Evolutionary conservation across 305 asterid species (phyloP).

Genomic region (Striga hermonthica): DNA sequence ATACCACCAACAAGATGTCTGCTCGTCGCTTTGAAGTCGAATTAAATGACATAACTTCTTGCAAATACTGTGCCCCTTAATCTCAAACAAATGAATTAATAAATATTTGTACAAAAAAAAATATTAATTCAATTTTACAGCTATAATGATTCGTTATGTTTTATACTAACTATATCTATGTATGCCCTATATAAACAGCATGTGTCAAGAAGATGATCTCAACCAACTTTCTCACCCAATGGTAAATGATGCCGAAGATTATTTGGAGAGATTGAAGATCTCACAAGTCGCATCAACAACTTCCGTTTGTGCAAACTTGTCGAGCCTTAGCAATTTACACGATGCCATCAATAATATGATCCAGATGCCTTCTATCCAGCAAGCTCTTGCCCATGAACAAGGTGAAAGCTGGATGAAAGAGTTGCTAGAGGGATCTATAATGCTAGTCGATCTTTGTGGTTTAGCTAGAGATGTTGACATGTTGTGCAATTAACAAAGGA

Average conservation of each 20-base stretch:
- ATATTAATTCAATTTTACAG: too few species aligned
- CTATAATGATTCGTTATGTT: too few species aligned
- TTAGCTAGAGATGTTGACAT: slow-evolving; percentile 27
- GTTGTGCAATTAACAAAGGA: slow-evolving; percentile 23
- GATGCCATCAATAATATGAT: slow-evolving; percentile 34
- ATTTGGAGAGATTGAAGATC: slow-evolving; percentile 23
- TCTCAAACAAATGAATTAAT: background rate
- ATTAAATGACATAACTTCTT: background rate
- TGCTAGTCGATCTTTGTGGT: slow-evolving; percentile 31
- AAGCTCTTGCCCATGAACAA: slow-evolving; percentile 23
- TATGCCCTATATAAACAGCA: background rate
- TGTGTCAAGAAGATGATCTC: background rate
- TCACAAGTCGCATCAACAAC: slow-evolving; percentile 31
- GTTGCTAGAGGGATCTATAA: slow-evolving; percentile 36
- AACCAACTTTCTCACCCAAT: slow-evolving; percentile 29
- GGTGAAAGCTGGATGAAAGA: slow-evolving; percentile 27
- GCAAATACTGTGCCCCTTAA: background rate
- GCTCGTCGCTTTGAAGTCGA: background rate
- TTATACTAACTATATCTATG: too few species aligned
- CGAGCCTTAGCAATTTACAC: slow-evolving; percentile 33
- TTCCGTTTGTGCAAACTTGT: slow-evolving; percentile 28
- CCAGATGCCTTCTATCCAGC: slow-evolving; percentile 34
- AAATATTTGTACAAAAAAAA: background rate
- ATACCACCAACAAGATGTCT: too few species aligned
- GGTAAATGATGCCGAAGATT: slow-evolving; percentile 26